Evolutionary conservation across 306 rosid species (phyloP), one percentile per base, ranked within the genome.

Genomic region (Sechiopsis laciniata): DNA sequence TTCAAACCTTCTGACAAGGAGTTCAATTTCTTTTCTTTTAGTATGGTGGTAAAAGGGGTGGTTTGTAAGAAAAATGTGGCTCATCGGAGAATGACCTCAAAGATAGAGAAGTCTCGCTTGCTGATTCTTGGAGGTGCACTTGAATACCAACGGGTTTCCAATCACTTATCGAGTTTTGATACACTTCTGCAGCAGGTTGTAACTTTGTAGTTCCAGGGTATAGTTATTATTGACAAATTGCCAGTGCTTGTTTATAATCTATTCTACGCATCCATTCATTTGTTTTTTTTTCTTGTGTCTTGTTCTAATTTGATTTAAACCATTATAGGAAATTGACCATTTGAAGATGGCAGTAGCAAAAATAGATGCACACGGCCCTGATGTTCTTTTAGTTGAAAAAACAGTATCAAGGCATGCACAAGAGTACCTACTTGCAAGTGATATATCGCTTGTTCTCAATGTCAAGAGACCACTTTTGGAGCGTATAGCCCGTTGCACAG

Each of bases 71-170:
- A 91, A 85, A 95, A 95, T 62, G 96, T 95, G 84, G 96, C 97
- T 73, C 99, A 95, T 77, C 87, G 99, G 52, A 78, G 99, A 81
- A 95, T 95, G 99, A 72, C 88, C 15, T 84, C 99, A 76, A 95
- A 86, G 83, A 85, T 86, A 55, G 86, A 89, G 76, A 95, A 81
- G 74, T 83, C 99, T 80, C 97, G 96, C 77, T 0, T 95, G 19
- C 78, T 95, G 87, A 84, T 95, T 80, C 96, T 95, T 83, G 92
- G 96, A 77, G 99, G 99, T 60, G 99, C 99, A 80, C 99, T 95
- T 60, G 99, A 95, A 83, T 95, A 95, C 85, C 99, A 95, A 79
- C 86, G 97, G 58, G 95, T 95, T 65, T 75, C 95, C 67, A 91
- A 86, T 78, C 91, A 77, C 79, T 82, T 95, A 59, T 95, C 99